These are phyloP conservation scores for Acanthamoeba triangularis DNA, from an alignment of 208 protist genomes.

Conservation along the genomic window DNA sequence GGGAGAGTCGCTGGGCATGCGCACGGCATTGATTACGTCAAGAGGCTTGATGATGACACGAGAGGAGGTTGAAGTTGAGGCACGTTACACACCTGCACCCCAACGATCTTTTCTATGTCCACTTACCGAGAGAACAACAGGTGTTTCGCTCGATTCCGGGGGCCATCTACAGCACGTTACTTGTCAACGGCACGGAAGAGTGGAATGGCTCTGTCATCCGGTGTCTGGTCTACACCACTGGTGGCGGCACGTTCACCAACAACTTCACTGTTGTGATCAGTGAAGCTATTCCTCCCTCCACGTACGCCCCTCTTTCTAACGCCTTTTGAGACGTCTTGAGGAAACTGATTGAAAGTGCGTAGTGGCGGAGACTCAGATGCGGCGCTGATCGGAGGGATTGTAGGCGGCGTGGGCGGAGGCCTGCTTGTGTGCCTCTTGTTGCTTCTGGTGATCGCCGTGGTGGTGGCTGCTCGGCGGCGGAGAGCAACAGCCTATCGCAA, in stretches of 20 bases:
- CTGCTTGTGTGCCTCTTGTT: not conserved
- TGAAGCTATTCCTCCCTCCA: not conserved
- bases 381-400: not conserved
- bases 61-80: not conserved
- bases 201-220: not conserved
- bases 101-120: too few species aligned
- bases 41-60: not conserved
- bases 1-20: too few species aligned
- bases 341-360: not conserved
- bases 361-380: not conserved
- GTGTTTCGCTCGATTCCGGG: not conserved
- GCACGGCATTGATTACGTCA: too few species aligned
- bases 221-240: not conserved
- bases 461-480: not conserved
- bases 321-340: not conserved
- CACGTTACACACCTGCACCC: not conserved
- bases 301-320: not conserved
- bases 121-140: not conserved
- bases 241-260: not conserved
- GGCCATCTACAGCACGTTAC: not conserved
- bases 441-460: not conserved
- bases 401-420: not conserved
- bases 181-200: not conserved
- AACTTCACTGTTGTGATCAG: constrained; percentile 1
- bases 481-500: not conserved